Conservation (phyloP, 1,284 basidiomycete genomes). For the Microbotryomycetes sp. region DNA sequence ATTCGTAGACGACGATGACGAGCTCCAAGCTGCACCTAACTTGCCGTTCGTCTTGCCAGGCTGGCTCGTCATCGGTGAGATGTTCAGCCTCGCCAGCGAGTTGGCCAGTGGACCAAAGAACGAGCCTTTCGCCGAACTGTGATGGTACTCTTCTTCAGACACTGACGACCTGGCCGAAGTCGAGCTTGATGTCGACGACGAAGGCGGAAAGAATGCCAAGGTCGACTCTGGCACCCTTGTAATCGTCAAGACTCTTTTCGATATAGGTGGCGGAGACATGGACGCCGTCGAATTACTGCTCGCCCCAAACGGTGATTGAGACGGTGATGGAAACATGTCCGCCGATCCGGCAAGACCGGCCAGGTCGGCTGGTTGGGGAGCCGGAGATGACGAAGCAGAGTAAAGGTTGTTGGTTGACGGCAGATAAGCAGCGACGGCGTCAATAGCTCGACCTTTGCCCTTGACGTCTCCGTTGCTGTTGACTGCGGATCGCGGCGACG, state of each 20-base stretch:
- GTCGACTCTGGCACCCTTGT: slow-evolving; percentile 51
- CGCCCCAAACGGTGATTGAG: neutral
- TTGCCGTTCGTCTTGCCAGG: neutral
- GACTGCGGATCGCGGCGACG: neutral
- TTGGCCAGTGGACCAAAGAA: neutral
- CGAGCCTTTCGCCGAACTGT: neutral
- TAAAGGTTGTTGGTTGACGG: slow-evolving; percentile 6
- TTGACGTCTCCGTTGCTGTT: neutral
- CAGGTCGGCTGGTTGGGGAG: neutral
- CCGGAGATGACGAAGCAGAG: neutral
- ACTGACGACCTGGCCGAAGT: too few species aligned
- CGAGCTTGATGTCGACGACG: slow-evolving; percentile 32
- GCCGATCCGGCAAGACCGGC: neutral
- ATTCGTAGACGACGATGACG: neutral
- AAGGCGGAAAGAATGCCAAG: slow-evolving; percentile 57
- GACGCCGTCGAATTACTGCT: neutral
- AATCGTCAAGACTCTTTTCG: slow-evolving; percentile 41
- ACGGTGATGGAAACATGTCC: neutral
- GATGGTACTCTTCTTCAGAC: neutral
- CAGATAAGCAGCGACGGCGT: slow-evolving; percentile 7
- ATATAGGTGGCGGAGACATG: neutral
- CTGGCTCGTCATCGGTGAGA: neutral
- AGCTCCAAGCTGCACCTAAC: neutral
- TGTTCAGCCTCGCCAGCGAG: neutral
- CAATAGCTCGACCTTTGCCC: neutral